phyloP scores from a whole-genome alignment of 169 alveolate species.

The Ichthyophthirius multifiliis region DNA sequence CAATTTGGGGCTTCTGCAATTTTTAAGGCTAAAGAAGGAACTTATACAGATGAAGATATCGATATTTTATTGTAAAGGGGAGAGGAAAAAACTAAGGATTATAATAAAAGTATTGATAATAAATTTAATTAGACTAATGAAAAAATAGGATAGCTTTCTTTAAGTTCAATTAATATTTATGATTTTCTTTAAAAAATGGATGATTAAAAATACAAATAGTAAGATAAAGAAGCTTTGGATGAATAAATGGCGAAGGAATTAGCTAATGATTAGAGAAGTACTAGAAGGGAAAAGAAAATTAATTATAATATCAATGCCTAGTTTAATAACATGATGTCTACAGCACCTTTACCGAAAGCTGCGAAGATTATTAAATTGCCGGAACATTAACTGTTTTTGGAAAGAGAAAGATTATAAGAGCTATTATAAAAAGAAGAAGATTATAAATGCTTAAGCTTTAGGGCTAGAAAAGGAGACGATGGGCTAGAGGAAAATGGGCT shows the following conservation, averaged over 20 bases:
- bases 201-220: not conserved
- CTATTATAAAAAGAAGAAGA: slow-evolving; percentile 41
- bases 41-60: slow-evolving; percentile 75
- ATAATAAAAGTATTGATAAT: slow-evolving; percentile 6
- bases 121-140: not conserved
- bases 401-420: slow-evolving; percentile 51
- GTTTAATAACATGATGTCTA: slow-evolving; percentile 36
- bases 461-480: slow-evolving; percentile 47
- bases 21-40: slow-evolving; percentile 69
- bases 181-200: not conserved
- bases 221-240: slow-evolving; percentile 66
- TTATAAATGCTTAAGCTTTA: slow-evolving; percentile 44
- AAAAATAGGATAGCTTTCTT: not conserved
- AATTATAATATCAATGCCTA: slow-evolving; percentile 54
- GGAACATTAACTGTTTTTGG: slow-evolving; percentile 50
- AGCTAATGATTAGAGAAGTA: slow-evolving; percentile 53
- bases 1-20: slow-evolving; percentile 89
- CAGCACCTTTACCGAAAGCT: slow-evolving; percentile 42
- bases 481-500: slow-evolving; percentile 64
- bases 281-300: slow-evolving; percentile 60
- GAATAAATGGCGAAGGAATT: slow-evolving; percentile 67
- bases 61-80: slow-evolving; percentile 50
- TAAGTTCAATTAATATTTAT: not conserved
- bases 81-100: slow-evolving; percentile 43
- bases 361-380: slow-evolving; percentile 53